These are phyloP conservation scores for Zhuliangozyma blackwelliae DNA, from an alignment of 1,139 yeast species.

Conservation along the genomic window DNA sequence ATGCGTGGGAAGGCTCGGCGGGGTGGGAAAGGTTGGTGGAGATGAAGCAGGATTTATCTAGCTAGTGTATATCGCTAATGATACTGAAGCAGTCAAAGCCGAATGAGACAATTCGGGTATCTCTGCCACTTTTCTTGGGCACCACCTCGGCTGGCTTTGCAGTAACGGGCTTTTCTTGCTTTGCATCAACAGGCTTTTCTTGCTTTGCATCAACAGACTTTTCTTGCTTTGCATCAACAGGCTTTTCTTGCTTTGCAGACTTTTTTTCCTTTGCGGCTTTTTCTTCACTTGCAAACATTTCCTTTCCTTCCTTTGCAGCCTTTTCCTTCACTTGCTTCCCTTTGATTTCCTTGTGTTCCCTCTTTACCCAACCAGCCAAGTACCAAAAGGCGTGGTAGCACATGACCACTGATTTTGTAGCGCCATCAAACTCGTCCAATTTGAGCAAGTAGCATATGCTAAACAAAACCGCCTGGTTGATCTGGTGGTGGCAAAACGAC, in stretches of 20 bases:
- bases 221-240: too few relatives aligned
- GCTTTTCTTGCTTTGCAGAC: too few relatives aligned
- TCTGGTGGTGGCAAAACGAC: slow-evolving; percentile 1
- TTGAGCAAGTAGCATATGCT: slow-evolving; percentile 8
- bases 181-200: too few relatives aligned
- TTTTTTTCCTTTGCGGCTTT: too few relatives aligned
- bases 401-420: slow-evolving; percentile 2
- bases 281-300: too few relatives aligned
- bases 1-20: slow-evolving; percentile 73
- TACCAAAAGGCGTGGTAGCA: not conserved
- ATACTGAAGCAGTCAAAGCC: slow-evolving; percentile 26
- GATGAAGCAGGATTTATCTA: slow-evolving; percentile 42
- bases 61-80: slow-evolving; percentile 19
- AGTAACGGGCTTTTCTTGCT: too few relatives aligned
- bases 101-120: slow-evolving; percentile 22
- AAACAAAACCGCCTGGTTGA: slow-evolving; percentile 6
- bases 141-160: not conserved
- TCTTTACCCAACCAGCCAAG: too few relatives aligned
- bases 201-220: too few relatives aligned
- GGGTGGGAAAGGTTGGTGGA: slow-evolving; percentile 68
- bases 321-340: too few relatives aligned
- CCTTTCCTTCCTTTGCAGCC: too few relatives aligned
- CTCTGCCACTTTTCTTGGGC: slow-evolving; percentile 3
- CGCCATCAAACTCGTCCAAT: slow-evolving; percentile 5
- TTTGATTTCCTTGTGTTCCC: too few relatives aligned